phyloP scores from a whole-genome alignment of 305 asterid species.

The Ilex paraguariensis region DNA sequence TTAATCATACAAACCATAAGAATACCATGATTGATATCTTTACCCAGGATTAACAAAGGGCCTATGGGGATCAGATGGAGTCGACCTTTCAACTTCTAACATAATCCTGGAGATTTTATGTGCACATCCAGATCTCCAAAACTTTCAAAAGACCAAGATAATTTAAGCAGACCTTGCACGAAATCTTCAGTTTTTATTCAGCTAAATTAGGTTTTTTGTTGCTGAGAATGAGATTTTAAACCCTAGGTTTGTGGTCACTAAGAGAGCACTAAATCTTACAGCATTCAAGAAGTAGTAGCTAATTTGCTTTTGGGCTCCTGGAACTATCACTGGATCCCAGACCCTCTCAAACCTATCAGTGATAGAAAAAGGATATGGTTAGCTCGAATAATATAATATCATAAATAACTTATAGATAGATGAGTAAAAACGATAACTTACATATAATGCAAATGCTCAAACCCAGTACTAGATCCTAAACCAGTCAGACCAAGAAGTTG shows the following conservation, averaged over 20 bases:
- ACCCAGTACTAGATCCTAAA: constrained; percentile 86
- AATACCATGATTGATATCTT: too few species aligned
- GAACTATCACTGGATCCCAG: constrained; percentile 88
- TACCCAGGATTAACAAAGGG: too few species aligned
- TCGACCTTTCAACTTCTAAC: too few species aligned
- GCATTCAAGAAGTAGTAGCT: constrained; percentile 78
- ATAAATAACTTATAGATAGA: neutral
- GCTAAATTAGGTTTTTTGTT: too few species aligned
- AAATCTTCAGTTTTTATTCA: too few species aligned
- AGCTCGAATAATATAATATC: neutral
- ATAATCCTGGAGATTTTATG: too few species aligned
- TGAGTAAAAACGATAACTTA: constrained; percentile 23
- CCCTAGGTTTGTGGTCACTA: neutral
- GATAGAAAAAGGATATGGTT: neutral
- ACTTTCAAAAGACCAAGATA: too few species aligned
- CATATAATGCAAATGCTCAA: constrained; percentile 90
- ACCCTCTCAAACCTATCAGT: constrained; percentile 68
- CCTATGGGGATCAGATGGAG: too few species aligned
- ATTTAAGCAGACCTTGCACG: too few species aligned
- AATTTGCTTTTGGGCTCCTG: constrained; percentile 65
- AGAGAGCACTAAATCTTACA: constrained; percentile 33
- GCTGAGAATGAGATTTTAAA: neutral
- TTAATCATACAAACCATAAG: too few species aligned
- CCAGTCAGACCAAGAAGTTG: constrained; percentile 81
- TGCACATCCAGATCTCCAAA: too few species aligned